Conservation (phyloP, 139 green algal genomes). For the Coelastrella sp. region DNA sequence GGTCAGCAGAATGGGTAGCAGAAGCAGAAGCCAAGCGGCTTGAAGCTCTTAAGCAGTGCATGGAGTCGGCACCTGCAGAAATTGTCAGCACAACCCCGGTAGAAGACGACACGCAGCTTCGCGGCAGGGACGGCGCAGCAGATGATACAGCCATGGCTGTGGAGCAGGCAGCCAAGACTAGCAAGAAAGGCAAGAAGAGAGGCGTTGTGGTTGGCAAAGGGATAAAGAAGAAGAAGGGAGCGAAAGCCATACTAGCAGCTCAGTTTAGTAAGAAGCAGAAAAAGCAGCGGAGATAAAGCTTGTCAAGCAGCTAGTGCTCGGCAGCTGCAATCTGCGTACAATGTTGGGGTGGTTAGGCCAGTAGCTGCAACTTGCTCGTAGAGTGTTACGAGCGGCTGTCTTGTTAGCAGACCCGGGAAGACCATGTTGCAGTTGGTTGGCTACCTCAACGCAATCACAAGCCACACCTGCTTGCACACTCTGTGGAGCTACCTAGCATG, state of each 20-base stretch:
- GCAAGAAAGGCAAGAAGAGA: constrained; percentile 34
- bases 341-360: no score
- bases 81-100: background rate
- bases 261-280: constrained; percentile 28
- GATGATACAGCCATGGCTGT: constrained; percentile 16
- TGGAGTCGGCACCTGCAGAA: constrained; percentile 4
- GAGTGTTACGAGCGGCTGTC: no score
- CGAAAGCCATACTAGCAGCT: background rate
- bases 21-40: constrained; percentile 38
- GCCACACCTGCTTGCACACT: no score
- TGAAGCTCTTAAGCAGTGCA: constrained; percentile 11
- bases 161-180: background rate
- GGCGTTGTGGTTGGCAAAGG: background rate
- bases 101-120: background rate
- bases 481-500: no score
- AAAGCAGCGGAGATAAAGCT: constrained; percentile 4
- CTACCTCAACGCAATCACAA: no score
- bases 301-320: no score
- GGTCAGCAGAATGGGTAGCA: constrained; percentile 29
- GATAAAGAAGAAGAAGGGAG: background rate
- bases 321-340: no score
- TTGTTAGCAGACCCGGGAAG: no score
- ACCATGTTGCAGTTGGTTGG: no score
- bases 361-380: no score
- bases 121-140: constrained; percentile 30